Base-by-base conservation (phyloP, 495 filamentous ascomycete genomes). In the Aspergillus indologenus region DNA sequence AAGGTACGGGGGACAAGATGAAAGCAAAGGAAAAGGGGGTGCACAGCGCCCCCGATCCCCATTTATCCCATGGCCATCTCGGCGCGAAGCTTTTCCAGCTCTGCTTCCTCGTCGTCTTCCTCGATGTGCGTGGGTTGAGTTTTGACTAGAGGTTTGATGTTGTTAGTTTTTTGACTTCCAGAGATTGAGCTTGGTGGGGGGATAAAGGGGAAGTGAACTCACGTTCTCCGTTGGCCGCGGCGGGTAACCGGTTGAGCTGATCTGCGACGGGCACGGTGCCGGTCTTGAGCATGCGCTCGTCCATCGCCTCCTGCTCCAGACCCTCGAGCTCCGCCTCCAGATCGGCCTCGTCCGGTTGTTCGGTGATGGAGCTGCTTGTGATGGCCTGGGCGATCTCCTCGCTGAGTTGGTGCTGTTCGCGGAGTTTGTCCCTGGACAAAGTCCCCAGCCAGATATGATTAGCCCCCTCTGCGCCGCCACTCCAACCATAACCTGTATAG, bases 41-140 rank as follows among this genome's bases (percentile, higher is more conserved):
- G 52, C 31, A 48, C 53, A 46, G 49, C 44, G 2, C 40, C 23
- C 15, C 22, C 12, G 49, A 31, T 17, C 20, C 49, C 47, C n/a
- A 40, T 54, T 52, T 49, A 66, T 68, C 70, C 66, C 87, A 97
- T 96, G 57, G 92, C 92, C 94, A 98, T 98, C 76, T 97, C 94
- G 44, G 91, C 93, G 73, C 93, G 91, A 65, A 98, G 72, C 74
- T 94, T 96, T 70, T 86, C 84, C 67, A 99, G 79, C 76, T 99
- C 95, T 63, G 87, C 93, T 71, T 97, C 94, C 68, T 97, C 92
- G 84, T 98, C 93, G 70, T 96, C 92, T 71, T 88, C 85, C 61
- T 83, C 78, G 51, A 47, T 21, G 53, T 78, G 75, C 44, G 85
- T 85, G 52, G 79, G 75, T 78, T 86, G 87, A 69, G 59, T 42